Evolutionary conservation across 164 flowering plant species (phyloP).

Genomic region (Magnolia sinica): DNA sequence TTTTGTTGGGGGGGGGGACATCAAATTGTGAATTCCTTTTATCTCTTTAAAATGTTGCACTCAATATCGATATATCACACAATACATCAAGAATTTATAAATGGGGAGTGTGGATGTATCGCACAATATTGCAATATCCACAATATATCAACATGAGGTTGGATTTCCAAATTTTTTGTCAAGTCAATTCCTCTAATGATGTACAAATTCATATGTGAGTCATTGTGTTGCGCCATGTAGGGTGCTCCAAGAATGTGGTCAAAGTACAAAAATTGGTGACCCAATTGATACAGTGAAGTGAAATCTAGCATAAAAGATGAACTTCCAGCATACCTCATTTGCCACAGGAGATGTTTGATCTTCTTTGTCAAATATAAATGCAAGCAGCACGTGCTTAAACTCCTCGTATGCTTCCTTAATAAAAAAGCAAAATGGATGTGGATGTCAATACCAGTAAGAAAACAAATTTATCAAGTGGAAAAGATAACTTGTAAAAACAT

Average conservation of each 20-base stretch:
- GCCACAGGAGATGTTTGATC: constrained; percentile 87
- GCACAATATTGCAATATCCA: no score
- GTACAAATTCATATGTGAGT: neutral
- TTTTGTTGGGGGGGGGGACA: no score
- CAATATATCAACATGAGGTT: neutral
- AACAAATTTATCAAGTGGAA: neutral
- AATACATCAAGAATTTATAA: no score
- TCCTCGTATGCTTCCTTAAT: constrained; percentile 99
- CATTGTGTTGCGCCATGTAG: neutral
- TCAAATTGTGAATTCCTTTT: no score
- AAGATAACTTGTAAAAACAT: neutral
- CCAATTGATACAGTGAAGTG: neutral
- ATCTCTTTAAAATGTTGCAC: no score
- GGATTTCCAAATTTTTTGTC: neutral
- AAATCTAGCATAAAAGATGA: no score
- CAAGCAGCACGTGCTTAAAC: constrained; percentile 94
- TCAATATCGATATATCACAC: no score
- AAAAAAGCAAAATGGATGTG: constrained; percentile 11
- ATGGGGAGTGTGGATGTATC: no score
- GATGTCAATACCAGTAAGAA: neutral
- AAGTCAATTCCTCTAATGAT: neutral
- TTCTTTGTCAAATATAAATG: constrained; percentile 89
- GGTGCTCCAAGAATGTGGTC: no score
- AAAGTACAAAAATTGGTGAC: no score
- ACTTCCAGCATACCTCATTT: constrained; percentile 53